Conservation (phyloP, 495 filamentous ascomycete species). For the Elasticomyces elasticus region DNA sequence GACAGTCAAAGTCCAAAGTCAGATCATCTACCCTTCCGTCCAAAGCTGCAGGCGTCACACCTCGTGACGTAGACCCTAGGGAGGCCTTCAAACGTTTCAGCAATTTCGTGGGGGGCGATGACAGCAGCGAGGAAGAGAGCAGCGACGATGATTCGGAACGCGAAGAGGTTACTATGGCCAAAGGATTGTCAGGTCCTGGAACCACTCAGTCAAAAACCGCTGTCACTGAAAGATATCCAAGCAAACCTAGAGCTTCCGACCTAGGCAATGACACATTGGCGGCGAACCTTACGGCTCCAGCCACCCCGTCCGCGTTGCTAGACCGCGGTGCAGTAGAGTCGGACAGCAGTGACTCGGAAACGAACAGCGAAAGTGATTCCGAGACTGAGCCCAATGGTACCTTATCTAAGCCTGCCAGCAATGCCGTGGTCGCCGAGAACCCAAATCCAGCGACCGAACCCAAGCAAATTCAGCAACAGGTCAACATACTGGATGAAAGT, state of each 20-base stretch:
- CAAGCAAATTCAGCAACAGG: too few species aligned
- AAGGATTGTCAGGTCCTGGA: neutral
- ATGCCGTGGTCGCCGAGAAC: too few species aligned
- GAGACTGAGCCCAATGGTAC: too few species aligned
- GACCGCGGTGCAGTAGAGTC: neutral
- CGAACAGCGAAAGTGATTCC: neutral
- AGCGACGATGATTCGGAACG: neutral
- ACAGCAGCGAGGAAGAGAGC: conserved; percentile 1
- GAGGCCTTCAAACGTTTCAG: conserved; percentile 13
- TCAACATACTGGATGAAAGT: too few species aligned
- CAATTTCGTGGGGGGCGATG: conserved; percentile 2
- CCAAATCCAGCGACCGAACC: too few species aligned
- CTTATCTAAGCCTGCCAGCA: too few species aligned
- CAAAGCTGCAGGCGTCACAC: neutral
- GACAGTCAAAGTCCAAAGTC: neutral
- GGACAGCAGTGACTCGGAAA: neutral
- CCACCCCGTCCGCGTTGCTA: too few species aligned
- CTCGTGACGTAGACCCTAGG: neutral
- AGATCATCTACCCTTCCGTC: neutral
- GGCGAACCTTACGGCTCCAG: too few species aligned
- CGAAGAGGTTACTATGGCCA: neutral
- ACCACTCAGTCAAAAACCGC: neutral
- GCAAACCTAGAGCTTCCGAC: neutral
- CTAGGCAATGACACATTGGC: too few species aligned
- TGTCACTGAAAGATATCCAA: neutral